These are phyloP conservation scores for Starmerella bombicola DNA, from an alignment of 805 yeast genomes.

Conservation along the genomic window DNA sequence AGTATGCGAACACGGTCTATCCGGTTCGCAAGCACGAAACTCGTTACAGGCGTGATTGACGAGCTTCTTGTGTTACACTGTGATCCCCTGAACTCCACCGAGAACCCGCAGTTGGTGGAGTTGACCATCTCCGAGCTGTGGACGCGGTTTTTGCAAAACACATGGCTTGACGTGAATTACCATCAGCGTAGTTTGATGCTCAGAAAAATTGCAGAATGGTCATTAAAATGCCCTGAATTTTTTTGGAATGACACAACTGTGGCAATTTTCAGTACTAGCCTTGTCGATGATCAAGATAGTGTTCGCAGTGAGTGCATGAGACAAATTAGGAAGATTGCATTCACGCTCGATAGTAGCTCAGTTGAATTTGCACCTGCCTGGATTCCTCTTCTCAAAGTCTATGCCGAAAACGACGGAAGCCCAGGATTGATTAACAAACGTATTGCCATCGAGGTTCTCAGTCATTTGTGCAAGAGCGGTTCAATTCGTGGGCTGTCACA, in stretches of 20 bases:
- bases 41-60: not conserved
- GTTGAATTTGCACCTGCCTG: not conserved
- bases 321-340: not conserved
- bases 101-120: not conserved
- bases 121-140: not conserved
- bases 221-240: not conserved
- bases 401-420: not conserved
- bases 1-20: not conserved
- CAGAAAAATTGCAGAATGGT: not conserved
- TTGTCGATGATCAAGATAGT: not conserved
- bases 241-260: not conserved
- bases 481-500: not conserved
- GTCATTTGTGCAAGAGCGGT: not conserved
- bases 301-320: conserved; percentile 1
- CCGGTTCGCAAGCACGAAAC: not conserved
- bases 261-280: not conserved
- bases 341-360: not conserved
- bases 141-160: not conserved
- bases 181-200: not conserved
- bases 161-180: not conserved
- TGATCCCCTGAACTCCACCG: not conserved
- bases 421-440: not conserved
- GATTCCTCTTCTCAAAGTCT: not conserved
- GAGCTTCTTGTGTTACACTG: not conserved
- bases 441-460: not conserved